Evolutionary conservation across 495 filamentous ascomycete genomes (phyloP).

Genomic region (Oidiodendron maius): DNA sequence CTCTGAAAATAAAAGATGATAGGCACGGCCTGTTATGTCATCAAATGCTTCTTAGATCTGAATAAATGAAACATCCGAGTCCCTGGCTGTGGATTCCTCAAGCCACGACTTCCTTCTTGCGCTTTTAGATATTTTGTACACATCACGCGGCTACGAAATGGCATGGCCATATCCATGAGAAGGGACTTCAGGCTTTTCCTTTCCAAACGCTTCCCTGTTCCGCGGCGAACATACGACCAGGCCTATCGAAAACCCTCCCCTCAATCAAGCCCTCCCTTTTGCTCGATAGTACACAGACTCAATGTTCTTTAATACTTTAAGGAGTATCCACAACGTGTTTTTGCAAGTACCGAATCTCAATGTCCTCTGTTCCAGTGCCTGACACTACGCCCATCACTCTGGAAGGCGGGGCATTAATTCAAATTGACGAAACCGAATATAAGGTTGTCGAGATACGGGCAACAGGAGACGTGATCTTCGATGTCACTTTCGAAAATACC

Average conservation of each 20-base stretch:
- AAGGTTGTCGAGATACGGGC: slow-evolving; percentile 36
- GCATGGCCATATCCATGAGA: slow-evolving; percentile 25
- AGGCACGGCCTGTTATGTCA: slow-evolving; percentile 1
- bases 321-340: background rate
- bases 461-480: slow-evolving; percentile 50
- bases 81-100: too few relatives aligned
- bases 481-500: slow-evolving; percentile 44
- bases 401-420: background rate
- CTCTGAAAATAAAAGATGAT: background rate
- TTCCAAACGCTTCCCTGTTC: background rate
- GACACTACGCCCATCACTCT: background rate
- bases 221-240: background rate
- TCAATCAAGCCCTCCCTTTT: background rate
- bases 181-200: background rate
- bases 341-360: too few relatives aligned
- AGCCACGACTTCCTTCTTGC: too few relatives aligned
- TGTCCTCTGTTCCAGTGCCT: slow-evolving; percentile 7
- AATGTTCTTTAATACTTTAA: slow-evolving; percentile 3
- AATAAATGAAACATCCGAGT: too few relatives aligned
- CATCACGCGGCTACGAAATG: slow-evolving; percentile 14
- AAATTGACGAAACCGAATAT: slow-evolving; percentile 3
- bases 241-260: too few relatives aligned
- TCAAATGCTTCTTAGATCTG: background rate
- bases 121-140: too few relatives aligned
- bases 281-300: background rate